phyloP scores from a whole-genome alignment of 2,329 filamentous ascomycete genomes.

The Penicillium sp. region DNA sequence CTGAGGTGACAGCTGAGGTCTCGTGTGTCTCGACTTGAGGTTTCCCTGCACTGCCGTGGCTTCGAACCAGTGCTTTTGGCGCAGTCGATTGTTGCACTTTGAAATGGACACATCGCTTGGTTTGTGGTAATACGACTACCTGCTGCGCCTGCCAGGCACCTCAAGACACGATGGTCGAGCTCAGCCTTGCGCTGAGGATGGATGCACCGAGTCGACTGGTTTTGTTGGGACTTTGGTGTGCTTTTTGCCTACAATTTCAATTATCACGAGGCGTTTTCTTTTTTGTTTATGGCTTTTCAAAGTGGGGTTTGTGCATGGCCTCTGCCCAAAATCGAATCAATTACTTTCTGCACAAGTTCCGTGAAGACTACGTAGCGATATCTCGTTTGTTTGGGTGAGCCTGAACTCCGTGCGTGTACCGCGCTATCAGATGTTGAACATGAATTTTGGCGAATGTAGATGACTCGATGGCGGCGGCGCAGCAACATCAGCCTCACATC shows the following conservation, averaged over 20 bases:
- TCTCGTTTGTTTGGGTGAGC: not conserved
- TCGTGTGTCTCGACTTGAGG: not conserved
- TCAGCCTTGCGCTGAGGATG: not conserved
- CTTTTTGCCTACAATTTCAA: constrained; percentile 3
- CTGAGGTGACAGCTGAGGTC: not conserved
- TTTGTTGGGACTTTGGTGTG: not conserved
- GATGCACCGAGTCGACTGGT: not conserved
- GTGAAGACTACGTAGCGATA: not conserved
- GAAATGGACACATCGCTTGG: not conserved
- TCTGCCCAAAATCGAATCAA: constrained; percentile 21
- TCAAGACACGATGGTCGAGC: not conserved
- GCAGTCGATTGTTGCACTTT: not conserved
- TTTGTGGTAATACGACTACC: not conserved
- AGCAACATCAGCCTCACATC: not conserved
- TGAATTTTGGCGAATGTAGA: not conserved
- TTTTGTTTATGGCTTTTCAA: constrained; percentile 15
- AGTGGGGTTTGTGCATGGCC: constrained; percentile 23
- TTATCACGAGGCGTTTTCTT: constrained; percentile 23
- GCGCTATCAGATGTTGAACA: not conserved
- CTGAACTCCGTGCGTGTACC: not conserved
- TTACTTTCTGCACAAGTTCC: constrained; percentile 6
- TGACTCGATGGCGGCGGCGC: not conserved
- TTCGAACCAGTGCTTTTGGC: not conserved
- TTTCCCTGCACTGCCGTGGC: not conserved
- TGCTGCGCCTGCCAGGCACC: not conserved